phyloP scores from a whole-genome alignment of 2,329 filamentous ascomycete genomes.

The Pseudonectria buxi region DNA sequence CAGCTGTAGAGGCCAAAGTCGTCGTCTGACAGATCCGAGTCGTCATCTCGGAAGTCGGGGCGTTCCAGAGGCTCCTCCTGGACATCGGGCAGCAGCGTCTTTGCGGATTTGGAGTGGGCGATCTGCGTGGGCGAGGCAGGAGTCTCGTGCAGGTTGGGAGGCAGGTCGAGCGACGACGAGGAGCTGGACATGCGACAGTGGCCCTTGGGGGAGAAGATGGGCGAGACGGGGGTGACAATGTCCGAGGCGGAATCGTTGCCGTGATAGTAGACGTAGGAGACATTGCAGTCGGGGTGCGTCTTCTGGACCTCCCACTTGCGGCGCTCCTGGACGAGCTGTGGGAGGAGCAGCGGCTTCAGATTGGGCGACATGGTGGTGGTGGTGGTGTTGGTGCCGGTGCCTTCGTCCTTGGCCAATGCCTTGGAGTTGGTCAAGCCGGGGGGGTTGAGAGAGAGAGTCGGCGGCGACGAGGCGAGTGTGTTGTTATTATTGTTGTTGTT shows the following conservation, averaged over 20 bases:
- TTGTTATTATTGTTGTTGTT: too few relatives aligned
- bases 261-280: conserved; percentile 36
- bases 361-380: conserved; percentile 37
- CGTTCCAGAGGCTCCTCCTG: conserved; percentile 74
- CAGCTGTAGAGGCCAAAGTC: conserved; percentile 55
- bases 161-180: conserved; percentile 66
- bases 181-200: conserved; percentile 67
- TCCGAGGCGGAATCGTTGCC: conserved; percentile 58
- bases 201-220: conserved; percentile 59
- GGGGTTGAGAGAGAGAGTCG: background rate
- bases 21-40: conserved; percentile 31
- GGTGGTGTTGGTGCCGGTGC: conserved; percentile 2
- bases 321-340: conserved; percentile 46
- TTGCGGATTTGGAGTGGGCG: conserved; percentile 45
- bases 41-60: conserved; percentile 51
- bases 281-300: conserved; percentile 27
- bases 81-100: conserved; percentile 70
- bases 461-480: background rate
- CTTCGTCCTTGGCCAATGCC: too few relatives aligned
- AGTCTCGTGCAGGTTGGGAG: conserved; percentile 39
- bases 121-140: conserved; percentile 46
- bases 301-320: conserved; percentile 32
- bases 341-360: conserved; percentile 48
- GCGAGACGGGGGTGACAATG: conserved; percentile 62
- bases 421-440: too few relatives aligned